A percentile compares a stretch with the other conserved stretches of the same genome.
Evolutionary conservation across 2,329 filamentous ascomycete species (phyloP).

Genomic region (Neofusicoccum umdonicola): DNA sequence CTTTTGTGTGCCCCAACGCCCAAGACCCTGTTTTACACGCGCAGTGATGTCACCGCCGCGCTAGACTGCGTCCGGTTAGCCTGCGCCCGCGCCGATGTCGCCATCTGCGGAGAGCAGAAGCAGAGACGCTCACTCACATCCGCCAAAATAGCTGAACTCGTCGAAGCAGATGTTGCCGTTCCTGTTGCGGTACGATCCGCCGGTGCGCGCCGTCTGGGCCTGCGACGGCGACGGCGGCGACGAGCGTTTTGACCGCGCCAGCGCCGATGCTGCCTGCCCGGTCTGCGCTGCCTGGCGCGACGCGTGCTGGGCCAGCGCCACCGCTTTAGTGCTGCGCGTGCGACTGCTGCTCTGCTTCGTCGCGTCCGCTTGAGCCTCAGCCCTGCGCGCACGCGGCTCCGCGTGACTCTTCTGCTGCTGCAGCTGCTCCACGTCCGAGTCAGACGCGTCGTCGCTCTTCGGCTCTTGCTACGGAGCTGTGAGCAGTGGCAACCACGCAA

Average conservation of each 20-base stretch:
- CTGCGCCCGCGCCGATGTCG: not conserved
- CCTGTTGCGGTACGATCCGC: conserved; percentile 13
- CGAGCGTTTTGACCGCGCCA: not conserved
- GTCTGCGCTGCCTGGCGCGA: no score
- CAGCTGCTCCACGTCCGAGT: not conserved
- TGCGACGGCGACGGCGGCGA: not conserved
- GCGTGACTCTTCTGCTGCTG: not conserved
- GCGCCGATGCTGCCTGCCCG: no score
- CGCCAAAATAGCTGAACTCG: conserved; percentile 14
- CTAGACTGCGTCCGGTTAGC: conserved; percentile 4
- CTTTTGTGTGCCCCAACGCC: not conserved
- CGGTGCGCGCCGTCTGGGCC: not conserved
- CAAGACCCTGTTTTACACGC: not conserved
- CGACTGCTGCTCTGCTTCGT: no score
- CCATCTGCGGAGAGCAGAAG: not conserved
- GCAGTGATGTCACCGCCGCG: not conserved
- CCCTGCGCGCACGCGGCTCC: no score
- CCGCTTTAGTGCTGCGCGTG: no score
- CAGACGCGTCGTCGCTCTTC: not conserved
- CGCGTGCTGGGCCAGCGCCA: no score
- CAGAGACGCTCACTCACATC: not conserved
- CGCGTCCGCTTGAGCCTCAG: no score
- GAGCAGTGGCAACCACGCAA: conserved; percentile 1
- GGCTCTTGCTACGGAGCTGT: conserved; percentile 12
- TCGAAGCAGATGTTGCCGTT: conserved; percentile 16